These are phyloP conservation scores for Ascochyta fabae DNA, from an alignment of 2,329 filamentous ascomycete species.

Conservation along the genomic window DNA sequence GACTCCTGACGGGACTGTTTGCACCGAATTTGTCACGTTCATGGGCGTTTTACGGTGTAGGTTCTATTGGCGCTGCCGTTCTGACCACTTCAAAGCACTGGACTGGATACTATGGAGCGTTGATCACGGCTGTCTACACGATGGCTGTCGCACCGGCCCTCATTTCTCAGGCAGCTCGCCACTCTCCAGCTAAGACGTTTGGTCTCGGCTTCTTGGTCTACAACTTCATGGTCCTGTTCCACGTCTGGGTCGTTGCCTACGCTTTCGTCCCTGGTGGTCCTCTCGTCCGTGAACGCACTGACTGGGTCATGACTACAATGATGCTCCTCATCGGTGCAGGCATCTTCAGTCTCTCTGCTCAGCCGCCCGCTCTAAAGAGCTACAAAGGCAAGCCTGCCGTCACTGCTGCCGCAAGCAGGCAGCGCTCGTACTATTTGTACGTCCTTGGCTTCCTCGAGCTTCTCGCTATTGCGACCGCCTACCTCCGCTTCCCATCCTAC, in stretches of 20 bases:
- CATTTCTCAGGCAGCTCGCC: constrained; percentile 76
- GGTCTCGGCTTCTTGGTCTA: constrained; percentile 89
- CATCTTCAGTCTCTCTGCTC: constrained; percentile 70
- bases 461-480: constrained; percentile 79
- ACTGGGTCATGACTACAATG: constrained; percentile 89
- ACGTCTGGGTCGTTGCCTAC: constrained; percentile 98
- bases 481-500: constrained; percentile 89
- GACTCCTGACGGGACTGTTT: constrained; percentile 77
- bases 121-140: constrained; percentile 77
- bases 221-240: constrained; percentile 94
- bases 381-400: constrained; percentile 55
- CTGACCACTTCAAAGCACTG: constrained; percentile 81
- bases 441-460: constrained; percentile 79
- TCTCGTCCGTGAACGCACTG: constrained; percentile 89
- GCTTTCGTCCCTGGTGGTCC: constrained; percentile 96
- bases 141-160: constrained; percentile 80
- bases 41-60: constrained; percentile 80
- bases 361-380: constrained; percentile 55
- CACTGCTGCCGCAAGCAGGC: constrained; percentile 57
- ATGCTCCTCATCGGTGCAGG: constrained; percentile 87
- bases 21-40: constrained; percentile 73
- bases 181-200: constrained; percentile 80
- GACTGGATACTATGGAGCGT: constrained; percentile 86
- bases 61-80: constrained; percentile 78
- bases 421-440: constrained; percentile 72